Evolutionary conservation across 208 protist genomes (phyloP).

Genomic region (Lotmaria passim): DNA sequence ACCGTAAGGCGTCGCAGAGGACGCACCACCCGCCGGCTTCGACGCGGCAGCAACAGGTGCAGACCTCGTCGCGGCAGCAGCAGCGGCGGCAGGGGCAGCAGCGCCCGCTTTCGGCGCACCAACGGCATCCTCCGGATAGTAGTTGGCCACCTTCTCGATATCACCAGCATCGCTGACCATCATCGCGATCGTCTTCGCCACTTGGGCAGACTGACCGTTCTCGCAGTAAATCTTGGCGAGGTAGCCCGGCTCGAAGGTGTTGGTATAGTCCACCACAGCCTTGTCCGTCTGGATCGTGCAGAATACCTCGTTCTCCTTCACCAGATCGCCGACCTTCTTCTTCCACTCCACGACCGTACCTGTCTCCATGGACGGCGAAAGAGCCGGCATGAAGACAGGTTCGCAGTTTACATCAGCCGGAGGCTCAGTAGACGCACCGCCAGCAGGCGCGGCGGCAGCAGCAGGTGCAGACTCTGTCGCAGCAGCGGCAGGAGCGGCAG

Average conservation of each 20-base stretch:
- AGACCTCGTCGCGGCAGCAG: conserved; percentile 33
- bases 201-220: conserved; percentile 72
- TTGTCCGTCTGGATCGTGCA: conserved; percentile 97
- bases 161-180: conserved; percentile 86
- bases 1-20: conserved; percentile 51
- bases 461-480: neutral
- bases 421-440: conserved; percentile 6
- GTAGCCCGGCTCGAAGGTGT: conserved; percentile 93
- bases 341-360: conserved; percentile 91
- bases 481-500: conserved; percentile 3
- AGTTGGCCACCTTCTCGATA: conserved; percentile 70
- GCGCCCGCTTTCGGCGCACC: conserved; percentile 25
- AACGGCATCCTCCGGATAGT: conserved; percentile 45
- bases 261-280: conserved; percentile 96
- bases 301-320: conserved; percentile 94
- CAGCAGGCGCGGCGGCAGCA: neutral
- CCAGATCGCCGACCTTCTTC: conserved; percentile 92
- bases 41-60: conserved; percentile 18
- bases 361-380: conserved; percentile 90
- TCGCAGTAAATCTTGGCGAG: conserved; percentile 94
- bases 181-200: conserved; percentile 89
- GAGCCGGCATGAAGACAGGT: conserved; percentile 86
- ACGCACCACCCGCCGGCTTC: conserved; percentile 20
- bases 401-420: conserved; percentile 53
- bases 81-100: conserved; percentile 33